These are phyloP conservation scores for Penicillium desertorum DNA, from an alignment of 495 filamentous ascomycete species.

Conservation along the genomic window DNA sequence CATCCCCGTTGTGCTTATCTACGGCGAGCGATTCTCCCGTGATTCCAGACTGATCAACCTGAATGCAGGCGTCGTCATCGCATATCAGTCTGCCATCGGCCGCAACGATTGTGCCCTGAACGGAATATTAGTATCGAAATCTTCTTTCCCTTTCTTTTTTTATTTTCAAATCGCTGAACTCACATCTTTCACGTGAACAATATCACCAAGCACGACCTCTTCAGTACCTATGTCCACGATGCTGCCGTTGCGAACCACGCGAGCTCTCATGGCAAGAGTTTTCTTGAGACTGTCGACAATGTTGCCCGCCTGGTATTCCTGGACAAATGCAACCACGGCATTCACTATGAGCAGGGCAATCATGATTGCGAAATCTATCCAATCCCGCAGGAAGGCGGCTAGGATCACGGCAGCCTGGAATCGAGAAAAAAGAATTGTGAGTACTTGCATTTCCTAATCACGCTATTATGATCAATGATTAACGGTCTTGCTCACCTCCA, in stretches of 20 bases:
- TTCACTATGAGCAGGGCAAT: constrained; percentile 74
- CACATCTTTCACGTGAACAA: constrained; percentile 81
- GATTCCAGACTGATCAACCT: constrained; percentile 89
- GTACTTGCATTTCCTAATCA: not conserved
- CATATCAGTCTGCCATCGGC: constrained; percentile 84
- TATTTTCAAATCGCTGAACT: constrained; percentile 8
- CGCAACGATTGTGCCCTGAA: constrained; percentile 77
- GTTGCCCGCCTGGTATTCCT: constrained; percentile 87
- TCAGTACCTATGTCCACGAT: constrained; percentile 71
- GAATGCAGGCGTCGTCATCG: constrained; percentile 74
- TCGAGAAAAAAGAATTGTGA: not conserved
- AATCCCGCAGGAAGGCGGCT: constrained; percentile 72
- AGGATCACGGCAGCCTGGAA: constrained; percentile 67
- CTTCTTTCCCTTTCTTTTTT: not conserved
- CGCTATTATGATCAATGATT: not conserved
- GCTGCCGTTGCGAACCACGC: constrained; percentile 74
- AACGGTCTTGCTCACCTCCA: constrained; percentile 63
- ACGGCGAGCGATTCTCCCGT: constrained; percentile 92
- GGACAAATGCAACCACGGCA: constrained; percentile 79
- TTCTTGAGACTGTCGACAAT: constrained; percentile 92
- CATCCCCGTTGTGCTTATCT: constrained; percentile 77
- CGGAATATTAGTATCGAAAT: constrained; percentile 4
- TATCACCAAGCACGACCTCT: constrained; percentile 86
- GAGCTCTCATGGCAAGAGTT: constrained; percentile 81
- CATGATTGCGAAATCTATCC: constrained; percentile 80